phyloP scores from a whole-genome alignment of 345 rosid species.

The Eucalyptus viminalis region DNA sequence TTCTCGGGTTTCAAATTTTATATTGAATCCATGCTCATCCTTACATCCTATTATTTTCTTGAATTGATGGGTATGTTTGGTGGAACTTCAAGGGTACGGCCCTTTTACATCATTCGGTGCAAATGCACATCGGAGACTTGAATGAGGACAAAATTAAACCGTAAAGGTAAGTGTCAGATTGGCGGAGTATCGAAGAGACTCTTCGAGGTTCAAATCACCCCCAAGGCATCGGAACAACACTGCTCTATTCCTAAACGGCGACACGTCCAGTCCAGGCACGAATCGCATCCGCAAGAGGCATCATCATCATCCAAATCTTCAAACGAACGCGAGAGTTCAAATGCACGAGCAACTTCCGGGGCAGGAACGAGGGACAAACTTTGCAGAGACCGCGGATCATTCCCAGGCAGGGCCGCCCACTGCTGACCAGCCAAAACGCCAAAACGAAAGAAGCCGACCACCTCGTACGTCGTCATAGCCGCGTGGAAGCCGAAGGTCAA shows the following conservation, averaged over 20 bases:
- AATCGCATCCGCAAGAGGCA: neutral
- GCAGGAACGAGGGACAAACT: neutral
- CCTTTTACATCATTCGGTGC: neutral
- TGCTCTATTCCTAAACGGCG: neutral
- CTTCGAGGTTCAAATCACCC: neutral
- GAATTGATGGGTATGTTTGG: rapidly evolving
- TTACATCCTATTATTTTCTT: neutral
- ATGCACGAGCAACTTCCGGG: neutral
- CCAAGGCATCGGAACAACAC: neutral
- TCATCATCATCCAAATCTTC: too few relatives aligned
- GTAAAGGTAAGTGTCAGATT: neutral
- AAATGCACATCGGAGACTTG: neutral
- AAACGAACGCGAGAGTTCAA: neutral
- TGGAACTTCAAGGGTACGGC: neutral
- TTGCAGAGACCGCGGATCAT: neutral
- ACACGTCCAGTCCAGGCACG: neutral
- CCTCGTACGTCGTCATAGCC: neutral
- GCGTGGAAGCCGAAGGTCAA: neutral
- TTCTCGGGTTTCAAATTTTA: rapidly evolving
- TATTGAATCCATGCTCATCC: rapidly evolving
- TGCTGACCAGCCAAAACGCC: neutral
- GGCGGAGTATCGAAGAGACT: neutral
- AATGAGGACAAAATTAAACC: neutral
- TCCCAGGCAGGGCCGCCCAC: neutral
- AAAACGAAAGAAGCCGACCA: neutral